Base-by-base conservation (phyloP, 495 filamentous ascomycete species). In the Penicillium turbatum region DNA sequence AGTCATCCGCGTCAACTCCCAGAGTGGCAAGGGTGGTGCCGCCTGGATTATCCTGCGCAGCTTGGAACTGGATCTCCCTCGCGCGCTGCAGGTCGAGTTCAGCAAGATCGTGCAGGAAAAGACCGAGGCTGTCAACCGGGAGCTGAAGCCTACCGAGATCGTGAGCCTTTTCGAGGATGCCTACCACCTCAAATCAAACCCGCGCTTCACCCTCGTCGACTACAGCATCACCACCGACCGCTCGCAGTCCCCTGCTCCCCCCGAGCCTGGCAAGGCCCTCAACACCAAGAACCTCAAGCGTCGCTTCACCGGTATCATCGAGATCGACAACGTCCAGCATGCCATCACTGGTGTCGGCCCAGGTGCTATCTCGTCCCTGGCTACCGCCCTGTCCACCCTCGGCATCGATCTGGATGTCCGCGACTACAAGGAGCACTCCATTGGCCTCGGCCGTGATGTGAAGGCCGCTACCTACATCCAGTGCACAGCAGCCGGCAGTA, bases 351-450 rank as follows among this genome's bases (percentile, higher is more conserved):
- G 95, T 48, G 76, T 84, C 2, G 93, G 95, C 12, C 91, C 92
- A 65, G 93, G 93, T 61, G 88, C 92, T 11, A 88, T 97, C 53
- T 96, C 90, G 1, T 88, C 87, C 35, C 72, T 97, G 56, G 89
- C 91, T 12, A 84, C 90, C 57, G 93, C 92, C 9, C 79, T 98
- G 21, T 78, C 81, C 42, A 76, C 79, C 7, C 74, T 98, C n/a
- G 89, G 89, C 29, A 85, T 97, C 38, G 87, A 96, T 60, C 77
- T 98, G 3, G 91, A 98, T 66, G 92, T 97, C 47, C 81, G 81
- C 42, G 89, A 96, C 65, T 97, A 97, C 71, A 97, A 96, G 73
- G 95, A 97, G 68, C 95, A 97, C 72, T 87, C 90, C 24, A 89
- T 97, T 59, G 90, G 90, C 51, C 73, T 78, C 10, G 87, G 89